A percentile compares a stretch with the other conserved stretches of the same genome.
These are phyloP conservation scores for Phytophthora sansomeana DNA, from an alignment of 352 stramenopile species.

Conservation along the genomic window DNA sequence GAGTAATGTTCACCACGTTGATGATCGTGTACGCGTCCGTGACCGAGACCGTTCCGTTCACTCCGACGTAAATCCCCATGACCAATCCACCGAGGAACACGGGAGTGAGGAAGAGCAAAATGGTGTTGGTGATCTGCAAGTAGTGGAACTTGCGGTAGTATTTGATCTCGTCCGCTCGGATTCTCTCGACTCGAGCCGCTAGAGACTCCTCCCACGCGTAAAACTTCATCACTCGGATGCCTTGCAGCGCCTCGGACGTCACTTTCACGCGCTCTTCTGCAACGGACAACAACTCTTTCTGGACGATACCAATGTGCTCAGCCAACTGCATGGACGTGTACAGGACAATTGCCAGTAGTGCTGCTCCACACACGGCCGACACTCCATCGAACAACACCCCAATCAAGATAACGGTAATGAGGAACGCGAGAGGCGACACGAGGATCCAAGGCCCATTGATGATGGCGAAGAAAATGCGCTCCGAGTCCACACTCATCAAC, in stretches of 20 bases:
- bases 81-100: slow-evolving; percentile 49
- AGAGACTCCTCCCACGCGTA: slow-evolving; percentile 82
- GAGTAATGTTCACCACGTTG: slow-evolving; percentile 48
- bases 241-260: slow-evolving; percentile 91
- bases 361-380: slow-evolving; percentile 22
- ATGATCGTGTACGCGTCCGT: slow-evolving; percentile 58
- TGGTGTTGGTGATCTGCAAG: slow-evolving; percentile 49
- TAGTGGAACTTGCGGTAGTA: slow-evolving; percentile 48
- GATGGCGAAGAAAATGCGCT: slow-evolving; percentile 46
- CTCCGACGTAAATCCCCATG: slow-evolving; percentile 47
- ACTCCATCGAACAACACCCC: slow-evolving; percentile 36
- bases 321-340: slow-evolving; percentile 25
- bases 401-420: slow-evolving; percentile 39
- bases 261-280: slow-evolving; percentile 91
- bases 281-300: slow-evolving; percentile 30
- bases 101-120: slow-evolving; percentile 45
- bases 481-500: slow-evolving; percentile 54
- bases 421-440: slow-evolving; percentile 30
- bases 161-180: slow-evolving; percentile 48
- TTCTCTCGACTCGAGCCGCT: slow-evolving; percentile 42
- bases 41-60: slow-evolving; percentile 45
- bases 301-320: slow-evolving; percentile 20
- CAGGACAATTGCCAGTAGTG: slow-evolving; percentile 33
- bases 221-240: slow-evolving; percentile 91
- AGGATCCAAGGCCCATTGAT: slow-evolving; percentile 44